Base-by-base conservation (phyloP, 345 rosid genomes). In the Nasturtium officinale region DNA sequence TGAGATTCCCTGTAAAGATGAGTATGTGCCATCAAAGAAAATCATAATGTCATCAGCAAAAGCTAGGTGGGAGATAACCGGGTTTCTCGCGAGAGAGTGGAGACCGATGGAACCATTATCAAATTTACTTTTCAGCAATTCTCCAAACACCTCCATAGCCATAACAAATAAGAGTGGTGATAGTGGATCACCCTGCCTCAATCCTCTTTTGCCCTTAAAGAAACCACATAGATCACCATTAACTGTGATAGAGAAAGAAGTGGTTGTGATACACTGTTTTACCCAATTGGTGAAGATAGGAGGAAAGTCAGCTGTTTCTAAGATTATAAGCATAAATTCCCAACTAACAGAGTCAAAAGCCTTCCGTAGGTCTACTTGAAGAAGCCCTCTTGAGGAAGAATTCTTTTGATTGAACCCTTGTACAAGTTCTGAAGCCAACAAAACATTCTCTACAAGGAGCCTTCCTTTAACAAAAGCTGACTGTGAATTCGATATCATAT, bases 1-100 rank as follows among this genome's bases (percentile, higher is more conserved):
- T 1, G 18, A 43, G 0, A 43, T 43, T 15, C 9, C 18, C 5
- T 43, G 47, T 1, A 43, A 1, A 0, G 47, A 43, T 0, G 18
- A 1, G 1, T 7, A 0, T 0, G 47, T 1, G 0, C 9, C 47
- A 43, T 43, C 8, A 43, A n/a, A 43, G 0, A 43, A n/a, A 1
- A 43, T 43, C 47, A 43, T 43, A 0, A 43, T 0, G 5, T 15
- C 47, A n/a, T n/a, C 9, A 0, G 18, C 47, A 0, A 43, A 43
- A 0, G 47, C 18, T 5, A 43, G 18, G 0, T 43, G 47, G 42
- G 3, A 3, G 9, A 30, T 37, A 2, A 2, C 11, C 0, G 2
- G 45, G 45, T 40, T 12, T 23, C 25, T 23, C 25, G 0, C 45
- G 6, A 3, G 45, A 1, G 45, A n/a, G 0, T 40, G n/a, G 3